phyloP scores from a whole-genome alignment of 306 rosid species.

The Casuarina equisetifolia region DNA sequence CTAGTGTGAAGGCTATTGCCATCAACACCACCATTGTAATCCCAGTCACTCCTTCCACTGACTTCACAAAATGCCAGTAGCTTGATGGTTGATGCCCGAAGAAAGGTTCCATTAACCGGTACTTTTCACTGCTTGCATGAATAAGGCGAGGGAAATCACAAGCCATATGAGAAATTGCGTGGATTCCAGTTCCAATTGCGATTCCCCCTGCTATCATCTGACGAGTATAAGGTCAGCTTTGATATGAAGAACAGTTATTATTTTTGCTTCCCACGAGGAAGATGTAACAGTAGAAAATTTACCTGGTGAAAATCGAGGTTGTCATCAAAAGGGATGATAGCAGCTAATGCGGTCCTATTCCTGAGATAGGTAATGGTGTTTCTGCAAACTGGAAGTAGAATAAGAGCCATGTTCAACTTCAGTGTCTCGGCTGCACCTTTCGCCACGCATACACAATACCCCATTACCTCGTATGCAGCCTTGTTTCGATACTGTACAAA shows the following conservation, averaged over 20 bases:
- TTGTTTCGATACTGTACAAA: slow-evolving; percentile 41
- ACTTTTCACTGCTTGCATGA: slow-evolving; percentile 41
- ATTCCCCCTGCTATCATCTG: slow-evolving; percentile 39
- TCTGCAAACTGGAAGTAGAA: slow-evolving; percentile 56
- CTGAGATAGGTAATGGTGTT: slow-evolving; percentile 60
- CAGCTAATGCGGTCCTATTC: slow-evolving; percentile 50
- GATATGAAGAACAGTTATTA: background rate
- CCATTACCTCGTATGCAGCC: slow-evolving; percentile 49
- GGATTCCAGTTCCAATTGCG: slow-evolving; percentile 48
- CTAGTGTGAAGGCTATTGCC: slow-evolving; percentile 56
- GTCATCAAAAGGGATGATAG: slow-evolving; percentile 57
- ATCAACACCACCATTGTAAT: slow-evolving; percentile 50
- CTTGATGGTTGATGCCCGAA: slow-evolving; percentile 43
- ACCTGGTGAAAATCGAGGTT: slow-evolving; percentile 65
- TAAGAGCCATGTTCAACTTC: slow-evolving; percentile 63
- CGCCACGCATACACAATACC: slow-evolving; percentile 70
- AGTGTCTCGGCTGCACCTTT: slow-evolving; percentile 76
- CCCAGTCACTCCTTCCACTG: slow-evolving; percentile 65
- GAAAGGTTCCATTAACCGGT: slow-evolving; percentile 45
- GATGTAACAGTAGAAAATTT: slow-evolving; percentile 11
- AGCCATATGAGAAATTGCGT: slow-evolving; percentile 46
- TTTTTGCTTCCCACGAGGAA: slow-evolving; percentile 20
- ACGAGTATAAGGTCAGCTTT: background rate
- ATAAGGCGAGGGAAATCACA: slow-evolving; percentile 59
- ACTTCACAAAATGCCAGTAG: slow-evolving; percentile 59